A percentile compares a stretch with the other conserved stretches of the same genome.
Conservation (phyloP, 768 basidiomycete species). For the Russula lepida region DNA sequence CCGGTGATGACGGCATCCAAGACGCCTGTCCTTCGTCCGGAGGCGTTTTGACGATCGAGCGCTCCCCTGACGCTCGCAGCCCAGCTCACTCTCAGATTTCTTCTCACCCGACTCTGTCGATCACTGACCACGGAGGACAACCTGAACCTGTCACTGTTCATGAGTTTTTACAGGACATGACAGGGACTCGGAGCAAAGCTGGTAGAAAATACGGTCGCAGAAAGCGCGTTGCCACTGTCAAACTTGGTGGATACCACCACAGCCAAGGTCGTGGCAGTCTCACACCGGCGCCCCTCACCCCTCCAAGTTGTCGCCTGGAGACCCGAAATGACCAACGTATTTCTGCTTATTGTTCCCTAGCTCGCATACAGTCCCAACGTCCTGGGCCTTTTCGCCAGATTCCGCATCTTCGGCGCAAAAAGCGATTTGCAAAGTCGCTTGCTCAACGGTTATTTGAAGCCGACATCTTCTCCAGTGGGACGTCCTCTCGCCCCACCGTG, state of each 20-base stretch:
- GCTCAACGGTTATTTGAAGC: constrained; percentile 20
- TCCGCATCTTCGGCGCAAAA: constrained; percentile 5
- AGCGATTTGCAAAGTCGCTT: constrained; percentile 11
- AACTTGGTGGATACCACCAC: background rate
- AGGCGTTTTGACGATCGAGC: background rate
- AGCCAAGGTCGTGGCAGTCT: background rate
- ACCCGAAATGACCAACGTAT: background rate
- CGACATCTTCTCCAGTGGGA: constrained; percentile 18
- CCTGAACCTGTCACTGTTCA: constrained; percentile 1
- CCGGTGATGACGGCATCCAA: background rate
- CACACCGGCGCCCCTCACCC: background rate
- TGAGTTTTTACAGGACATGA: constrained; percentile 1
- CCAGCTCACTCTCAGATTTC: background rate
- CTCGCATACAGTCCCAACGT: background rate
- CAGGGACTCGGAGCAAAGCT: background rate
- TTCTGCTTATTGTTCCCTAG: background rate
- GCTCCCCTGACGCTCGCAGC: background rate
- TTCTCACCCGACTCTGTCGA: background rate
- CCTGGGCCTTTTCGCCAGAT: background rate
- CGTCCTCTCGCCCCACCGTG: background rate
- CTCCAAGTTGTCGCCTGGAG: background rate
- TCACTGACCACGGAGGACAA: background rate
- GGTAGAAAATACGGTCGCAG: constrained; percentile 6
- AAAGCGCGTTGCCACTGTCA: background rate
- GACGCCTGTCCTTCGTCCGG: background rate